Evolutionary conservation across 331 rosid genomes (phyloP).

Genomic region (Spiraea crenata): DNA sequence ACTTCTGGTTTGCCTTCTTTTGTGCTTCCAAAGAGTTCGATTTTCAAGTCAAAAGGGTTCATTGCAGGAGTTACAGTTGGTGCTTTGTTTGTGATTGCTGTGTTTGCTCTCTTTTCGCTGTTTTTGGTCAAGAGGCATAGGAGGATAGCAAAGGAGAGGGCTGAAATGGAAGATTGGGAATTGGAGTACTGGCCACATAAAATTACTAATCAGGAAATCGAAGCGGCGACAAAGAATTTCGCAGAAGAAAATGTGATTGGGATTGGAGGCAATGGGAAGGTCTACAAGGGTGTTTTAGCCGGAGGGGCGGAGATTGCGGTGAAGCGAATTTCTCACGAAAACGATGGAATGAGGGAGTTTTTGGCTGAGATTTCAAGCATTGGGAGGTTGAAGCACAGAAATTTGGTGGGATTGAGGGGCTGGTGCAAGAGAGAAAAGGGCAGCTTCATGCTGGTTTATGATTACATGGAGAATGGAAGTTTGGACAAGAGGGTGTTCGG

Average conservation of each 20-base stretch:
- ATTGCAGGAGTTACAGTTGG: slow-evolving; percentile 49
- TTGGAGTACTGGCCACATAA: slow-evolving; percentile 90
- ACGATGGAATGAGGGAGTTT: slow-evolving; percentile 67
- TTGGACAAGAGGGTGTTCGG: slow-evolving; percentile 65
- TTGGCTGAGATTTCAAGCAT: slow-evolving; percentile 80
- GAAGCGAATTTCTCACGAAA: slow-evolving; percentile 64
- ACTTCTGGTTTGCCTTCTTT: slow-evolving; percentile 61
- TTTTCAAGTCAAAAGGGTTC: slow-evolving; percentile 51
- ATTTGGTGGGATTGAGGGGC: slow-evolving; percentile 68
- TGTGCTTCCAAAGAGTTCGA: slow-evolving; percentile 58
- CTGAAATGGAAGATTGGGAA: slow-evolving; percentile 88
- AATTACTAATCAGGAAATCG: slow-evolving; percentile 56
- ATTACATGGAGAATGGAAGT: slow-evolving; percentile 92
- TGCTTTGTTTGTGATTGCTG: slow-evolving; percentile 28
- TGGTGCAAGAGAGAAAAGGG: slow-evolving; percentile 83
- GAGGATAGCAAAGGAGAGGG: slow-evolving; percentile 39
- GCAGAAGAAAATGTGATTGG: slow-evolving; percentile 70
- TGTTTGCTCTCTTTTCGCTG: slow-evolving; percentile 33
- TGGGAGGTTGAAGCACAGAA: slow-evolving; percentile 76
- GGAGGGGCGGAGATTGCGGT: slow-evolving; percentile 72
- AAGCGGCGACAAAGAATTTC: slow-evolving; percentile 56
- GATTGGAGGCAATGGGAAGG: slow-evolving; percentile 82
- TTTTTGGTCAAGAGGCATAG: slow-evolving; percentile 35
- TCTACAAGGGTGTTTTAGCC: slow-evolving; percentile 59
- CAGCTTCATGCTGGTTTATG: slow-evolving; percentile 61